Evolutionary conservation across 805 yeast genomes (phyloP), one percentile per base, ranked within the genome.

Genomic region (Naumovozyma castellii): DNA sequence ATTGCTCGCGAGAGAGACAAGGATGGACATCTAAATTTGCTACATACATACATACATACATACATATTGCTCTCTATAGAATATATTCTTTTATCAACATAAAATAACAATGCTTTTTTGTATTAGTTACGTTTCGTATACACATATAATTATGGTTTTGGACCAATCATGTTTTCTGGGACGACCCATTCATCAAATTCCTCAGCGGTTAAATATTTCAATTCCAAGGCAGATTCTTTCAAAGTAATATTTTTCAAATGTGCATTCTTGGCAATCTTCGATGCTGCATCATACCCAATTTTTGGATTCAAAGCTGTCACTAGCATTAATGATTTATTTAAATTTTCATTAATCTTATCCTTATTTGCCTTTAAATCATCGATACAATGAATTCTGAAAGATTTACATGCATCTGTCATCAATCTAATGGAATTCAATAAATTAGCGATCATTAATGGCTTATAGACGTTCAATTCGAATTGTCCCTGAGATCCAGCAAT

Each of bases 401-500:
- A 88, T 62, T 78, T 72, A 47, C 78, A 67, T 49, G 92, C 96
- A 57, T 92, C 97, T 39, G 90, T 92, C 51, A 92, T 68, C 56
- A 92, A 74, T 67, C 95, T 80, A 53, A 88, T 71, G 12, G 96
- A 86, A 45, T 84, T 75, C 57, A 92, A 75, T 65, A 92, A 73
- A 78, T 90, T 92, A 45, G 88, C 73, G 59, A 85, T 86, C 84
- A 92, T 68, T 39, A 92, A 86, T 38, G 98, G 98, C 75, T 92
- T 92, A 81, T 86, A 92, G 34, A 88, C 98, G 66, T 92, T 92
- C 65, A 92, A 78, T 73, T 92, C 98, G 56, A 92, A 92, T 72
- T 92, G 98, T 55, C 98, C 98, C 31, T 95, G 84, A 30, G 98
- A 97, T 60, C 98, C 98, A 34, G 96, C 94, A 62, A 85, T 86